These are phyloP conservation scores for Pseudomassariella vexata DNA, from an alignment of 2,329 filamentous ascomycete genomes.

Conservation along the genomic window DNA sequence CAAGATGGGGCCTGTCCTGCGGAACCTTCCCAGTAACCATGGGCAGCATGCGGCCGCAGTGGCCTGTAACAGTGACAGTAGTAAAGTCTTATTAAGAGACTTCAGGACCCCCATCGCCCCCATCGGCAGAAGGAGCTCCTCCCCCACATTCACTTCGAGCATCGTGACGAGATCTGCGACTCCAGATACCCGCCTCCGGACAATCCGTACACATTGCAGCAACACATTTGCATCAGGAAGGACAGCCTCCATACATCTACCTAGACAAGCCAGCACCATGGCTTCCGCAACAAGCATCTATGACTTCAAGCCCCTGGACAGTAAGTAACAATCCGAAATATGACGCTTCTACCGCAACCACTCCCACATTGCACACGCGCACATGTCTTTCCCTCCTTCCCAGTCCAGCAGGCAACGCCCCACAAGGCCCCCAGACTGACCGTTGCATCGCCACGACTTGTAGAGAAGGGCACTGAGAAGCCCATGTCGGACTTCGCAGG, in stretches of 20 bases:
- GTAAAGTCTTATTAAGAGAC: no score
- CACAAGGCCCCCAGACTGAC: conserved; percentile 10
- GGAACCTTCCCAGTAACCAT: no score
- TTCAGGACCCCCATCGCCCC: no score
- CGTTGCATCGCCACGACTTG: conserved; percentile 8
- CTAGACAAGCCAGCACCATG: conserved; percentile 38
- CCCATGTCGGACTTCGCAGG: conserved; percentile 68
- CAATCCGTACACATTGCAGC: no score
- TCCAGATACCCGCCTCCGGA: no score
- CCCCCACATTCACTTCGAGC: no score
- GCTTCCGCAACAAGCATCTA: conserved; percentile 67
- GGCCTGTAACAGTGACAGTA: no score
- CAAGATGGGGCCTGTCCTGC: no score
- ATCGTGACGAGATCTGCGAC: no score
- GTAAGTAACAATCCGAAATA: conserved; percentile 48
- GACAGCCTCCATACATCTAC: conserved; percentile 4
- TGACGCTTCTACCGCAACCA: conserved; percentile 5
- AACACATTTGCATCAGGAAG: conserved; percentile 4
- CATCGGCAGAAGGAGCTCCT: no score
- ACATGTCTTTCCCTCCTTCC: conserved; percentile 6
- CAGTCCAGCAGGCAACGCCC: conserved; percentile 4
- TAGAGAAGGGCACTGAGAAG: conserved; percentile 70
- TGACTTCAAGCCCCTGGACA: conserved; percentile 79
- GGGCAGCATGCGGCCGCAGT: no score
- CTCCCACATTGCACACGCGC: no score